Evolutionary conservation across 805 yeast species (phyloP).

Genomic region (Saccharomycopsis lassenensis): DNA sequence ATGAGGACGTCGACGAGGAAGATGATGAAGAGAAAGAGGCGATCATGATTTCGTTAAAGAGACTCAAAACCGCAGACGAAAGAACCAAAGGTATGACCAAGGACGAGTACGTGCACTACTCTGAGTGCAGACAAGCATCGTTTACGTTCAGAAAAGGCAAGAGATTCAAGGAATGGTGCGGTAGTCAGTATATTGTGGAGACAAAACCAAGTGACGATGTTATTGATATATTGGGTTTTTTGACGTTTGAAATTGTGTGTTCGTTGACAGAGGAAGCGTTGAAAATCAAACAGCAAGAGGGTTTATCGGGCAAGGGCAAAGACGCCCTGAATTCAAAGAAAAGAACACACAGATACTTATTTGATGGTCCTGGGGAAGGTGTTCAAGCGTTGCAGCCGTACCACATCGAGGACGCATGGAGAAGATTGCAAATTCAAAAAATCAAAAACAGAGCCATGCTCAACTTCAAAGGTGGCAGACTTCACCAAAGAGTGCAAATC

Average conservation of each 20-base stretch:
- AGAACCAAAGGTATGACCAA: constrained; percentile 88
- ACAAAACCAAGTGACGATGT: constrained; percentile 93
- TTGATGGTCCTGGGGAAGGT: constrained; percentile 83
- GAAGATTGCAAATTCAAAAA: constrained; percentile 47
- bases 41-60: constrained; percentile 72
- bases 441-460: constrained; percentile 41
- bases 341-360: constrained; percentile 45
- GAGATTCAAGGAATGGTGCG: constrained; percentile 94
- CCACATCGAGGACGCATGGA: constrained; percentile 86
- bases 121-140: constrained; percentile 95
- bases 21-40: constrained; percentile 92
- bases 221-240: constrained; percentile 85
- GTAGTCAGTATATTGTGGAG: constrained; percentile 71
- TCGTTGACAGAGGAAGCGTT: constrained; percentile 87
- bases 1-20: constrained; percentile 48
- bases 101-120: constrained; percentile 98
- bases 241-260: constrained; percentile 95
- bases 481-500: constrained; percentile 15
- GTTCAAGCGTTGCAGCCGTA: constrained; percentile 67
- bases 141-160: constrained; percentile 93
- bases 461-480: constrained; percentile 49
- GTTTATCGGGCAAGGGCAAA: constrained; percentile 25
- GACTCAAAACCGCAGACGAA: constrained; percentile 88
- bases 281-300: constrained; percentile 62
- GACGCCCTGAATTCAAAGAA: constrained; percentile 25